Percentiles rank a stretch among this genome's conserved stretches.
Evolutionary conservation across 495 filamentous ascomycete species (phyloP).

Genomic region (Penicillium dipodomyicola): DNA sequence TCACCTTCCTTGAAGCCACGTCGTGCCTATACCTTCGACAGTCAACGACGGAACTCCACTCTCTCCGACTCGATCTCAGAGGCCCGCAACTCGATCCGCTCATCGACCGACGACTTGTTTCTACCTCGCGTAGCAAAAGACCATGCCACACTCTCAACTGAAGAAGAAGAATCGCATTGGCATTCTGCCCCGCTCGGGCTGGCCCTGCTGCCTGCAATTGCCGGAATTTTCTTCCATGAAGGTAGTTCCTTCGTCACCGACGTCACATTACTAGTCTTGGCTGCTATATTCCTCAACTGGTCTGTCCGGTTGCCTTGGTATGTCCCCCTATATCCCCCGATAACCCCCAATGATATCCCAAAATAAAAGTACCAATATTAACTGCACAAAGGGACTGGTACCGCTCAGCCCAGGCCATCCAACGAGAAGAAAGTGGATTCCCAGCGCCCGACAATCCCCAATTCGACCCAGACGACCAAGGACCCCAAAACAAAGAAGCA

Average conservation of each 20-base stretch:
- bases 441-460: constrained; percentile 42
- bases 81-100: constrained; percentile 61
- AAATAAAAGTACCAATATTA: neutral
- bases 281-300: constrained; percentile 90
- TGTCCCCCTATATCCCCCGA: constrained; percentile 6
- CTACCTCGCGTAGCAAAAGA: constrained; percentile 52
- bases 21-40: constrained; percentile 31
- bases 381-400: constrained; percentile 75
- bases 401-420: constrained; percentile 67
- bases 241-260: constrained; percentile 82
- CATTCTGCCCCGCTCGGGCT: constrained; percentile 76
- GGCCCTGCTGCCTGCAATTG: constrained; percentile 80
- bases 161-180: constrained; percentile 65
- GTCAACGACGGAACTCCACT: constrained; percentile 66
- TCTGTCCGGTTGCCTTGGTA: constrained; percentile 88
- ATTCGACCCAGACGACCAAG: constrained; percentile 24
- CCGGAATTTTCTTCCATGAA: constrained; percentile 79
- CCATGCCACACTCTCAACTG: constrained; percentile 30
- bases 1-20: constrained; percentile 6
- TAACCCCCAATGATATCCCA: neutral
- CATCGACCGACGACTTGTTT: constrained; percentile 70
- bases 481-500: constrained; percentile 2
- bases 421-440: constrained; percentile 44
- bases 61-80: constrained; percentile 72
- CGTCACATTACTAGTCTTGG: constrained; percentile 71